Conservation (phyloP, 2,329 filamentous ascomycete genomes). For the Trichoderma aggressivum region DNA sequence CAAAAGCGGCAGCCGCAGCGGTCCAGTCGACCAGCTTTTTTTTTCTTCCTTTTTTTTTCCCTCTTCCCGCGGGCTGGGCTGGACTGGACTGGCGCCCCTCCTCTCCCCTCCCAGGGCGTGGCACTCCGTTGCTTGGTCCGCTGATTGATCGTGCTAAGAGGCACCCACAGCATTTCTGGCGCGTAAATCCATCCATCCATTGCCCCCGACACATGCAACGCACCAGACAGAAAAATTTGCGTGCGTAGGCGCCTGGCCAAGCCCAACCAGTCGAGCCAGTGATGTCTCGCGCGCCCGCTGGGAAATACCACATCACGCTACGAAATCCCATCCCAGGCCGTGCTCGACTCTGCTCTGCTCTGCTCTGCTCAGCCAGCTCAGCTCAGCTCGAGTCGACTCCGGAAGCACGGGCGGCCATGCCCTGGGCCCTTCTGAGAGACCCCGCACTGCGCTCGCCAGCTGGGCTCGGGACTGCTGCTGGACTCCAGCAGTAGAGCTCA, state of each 20-base stretch:
- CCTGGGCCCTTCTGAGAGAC: constrained; percentile 2
- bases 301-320: background rate
- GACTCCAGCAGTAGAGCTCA: background rate
- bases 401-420: constrained; percentile 1
- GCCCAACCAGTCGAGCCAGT: background rate
- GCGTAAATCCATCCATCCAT: background rate
- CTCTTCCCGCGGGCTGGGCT: background rate
- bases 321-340: background rate
- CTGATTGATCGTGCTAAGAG: constrained; percentile 15
- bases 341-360: background rate
- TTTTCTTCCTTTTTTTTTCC: constrained; percentile 8
- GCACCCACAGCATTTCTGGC: constrained; percentile 16
- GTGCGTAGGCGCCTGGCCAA: constrained; percentile 2
- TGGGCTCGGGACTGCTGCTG: background rate
- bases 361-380: background rate
- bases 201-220: background rate
- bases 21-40: constrained; percentile 7
- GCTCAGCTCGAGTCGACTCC: background rate
- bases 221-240: constrained; percentile 3
- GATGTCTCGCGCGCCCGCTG: background rate
- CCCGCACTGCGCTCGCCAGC: constrained; percentile 9
- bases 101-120: constrained; percentile 17
- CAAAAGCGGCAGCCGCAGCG: constrained; percentile 26
- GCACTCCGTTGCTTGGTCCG: background rate
- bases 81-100: constrained; percentile 11